phyloP scores from a whole-genome alignment of 1,284 basidiomycete species.

The Ceratobasidium sp. region DNA sequence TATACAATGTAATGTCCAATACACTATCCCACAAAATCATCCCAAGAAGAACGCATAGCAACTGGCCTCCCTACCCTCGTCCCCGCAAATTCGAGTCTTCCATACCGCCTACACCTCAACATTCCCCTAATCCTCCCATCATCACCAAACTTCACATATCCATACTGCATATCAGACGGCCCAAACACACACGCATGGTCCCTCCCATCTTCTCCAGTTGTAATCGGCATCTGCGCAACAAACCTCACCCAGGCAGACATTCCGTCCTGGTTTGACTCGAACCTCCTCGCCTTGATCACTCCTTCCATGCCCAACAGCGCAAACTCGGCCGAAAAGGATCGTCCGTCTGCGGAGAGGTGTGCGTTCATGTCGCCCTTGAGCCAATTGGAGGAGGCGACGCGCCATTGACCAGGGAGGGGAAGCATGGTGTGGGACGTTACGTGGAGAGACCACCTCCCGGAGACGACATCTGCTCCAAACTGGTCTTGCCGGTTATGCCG shows the following conservation, averaged over 20 bases:
- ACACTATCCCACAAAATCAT: conserved; percentile 1
- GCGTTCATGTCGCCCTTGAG: conserved; percentile 40
- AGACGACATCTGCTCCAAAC: conserved; percentile 23
- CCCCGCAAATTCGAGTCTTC: conserved; percentile 32
- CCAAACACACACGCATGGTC: conserved; percentile 16
- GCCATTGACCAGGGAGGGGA: conserved; percentile 34
- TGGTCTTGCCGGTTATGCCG: neutral
- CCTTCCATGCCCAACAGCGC: conserved; percentile 33
- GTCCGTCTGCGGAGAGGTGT: conserved; percentile 11
- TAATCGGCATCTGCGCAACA: conserved; percentile 38
- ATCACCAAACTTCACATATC: conserved; percentile 31
- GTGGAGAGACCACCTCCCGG: conserved; percentile 33
- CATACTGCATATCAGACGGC: conserved; percentile 36
- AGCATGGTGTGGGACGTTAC: conserved; percentile 22
- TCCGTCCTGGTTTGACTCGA: conserved; percentile 6
- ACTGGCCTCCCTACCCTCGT: conserved; percentile 1
- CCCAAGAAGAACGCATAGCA: conserved; percentile 12
- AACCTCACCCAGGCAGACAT: conserved; percentile 29
- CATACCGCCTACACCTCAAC: conserved; percentile 34
- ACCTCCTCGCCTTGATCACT: conserved; percentile 29
- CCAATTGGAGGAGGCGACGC: conserved; percentile 32
- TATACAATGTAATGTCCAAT: neutral
- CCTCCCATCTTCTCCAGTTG: neutral
- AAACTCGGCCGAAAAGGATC: conserved; percentile 21
- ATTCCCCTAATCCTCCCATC: conserved; percentile 13